phyloP scores from a whole-genome alignment of 2,329 filamentous ascomycete species.

The Stachybotrys chlorohalonatus region DNA sequence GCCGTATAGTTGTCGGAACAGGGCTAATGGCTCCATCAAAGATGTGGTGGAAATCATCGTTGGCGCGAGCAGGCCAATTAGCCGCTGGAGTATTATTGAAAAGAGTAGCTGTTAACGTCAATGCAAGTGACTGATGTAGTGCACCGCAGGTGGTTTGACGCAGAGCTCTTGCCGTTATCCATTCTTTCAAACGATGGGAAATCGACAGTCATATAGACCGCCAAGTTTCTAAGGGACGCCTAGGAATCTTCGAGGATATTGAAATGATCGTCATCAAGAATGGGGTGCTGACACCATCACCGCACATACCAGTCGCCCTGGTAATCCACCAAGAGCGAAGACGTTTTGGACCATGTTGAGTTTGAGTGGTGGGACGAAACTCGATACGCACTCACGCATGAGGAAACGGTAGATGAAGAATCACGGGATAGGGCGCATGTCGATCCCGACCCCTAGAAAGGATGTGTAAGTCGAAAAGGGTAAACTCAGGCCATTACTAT shows the following conservation, averaged over 20 bases:
- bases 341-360: not conserved
- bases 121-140: not conserved
- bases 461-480: not conserved
- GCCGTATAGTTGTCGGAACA: slow-evolving; percentile 10
- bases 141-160: not conserved
- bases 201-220: not conserved
- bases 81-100: not conserved
- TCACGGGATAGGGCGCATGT: not conserved
- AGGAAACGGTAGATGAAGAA: not conserved
- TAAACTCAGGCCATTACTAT: not conserved
- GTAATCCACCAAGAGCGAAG: not conserved
- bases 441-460: not conserved
- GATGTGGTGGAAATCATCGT: not conserved
- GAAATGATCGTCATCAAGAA: not conserved
- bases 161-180: not conserved
- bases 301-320: not conserved
- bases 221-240: not conserved
- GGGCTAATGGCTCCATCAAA: not conserved
- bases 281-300: not conserved
- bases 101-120: not conserved
- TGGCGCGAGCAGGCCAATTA: not conserved
- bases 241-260: not conserved
- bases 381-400: not conserved
- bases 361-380: not conserved
- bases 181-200: not conserved